Conservation (phyloP, 1,139 yeast genomes). For the Hemisphaericaspora xylofermentans region DNA sequence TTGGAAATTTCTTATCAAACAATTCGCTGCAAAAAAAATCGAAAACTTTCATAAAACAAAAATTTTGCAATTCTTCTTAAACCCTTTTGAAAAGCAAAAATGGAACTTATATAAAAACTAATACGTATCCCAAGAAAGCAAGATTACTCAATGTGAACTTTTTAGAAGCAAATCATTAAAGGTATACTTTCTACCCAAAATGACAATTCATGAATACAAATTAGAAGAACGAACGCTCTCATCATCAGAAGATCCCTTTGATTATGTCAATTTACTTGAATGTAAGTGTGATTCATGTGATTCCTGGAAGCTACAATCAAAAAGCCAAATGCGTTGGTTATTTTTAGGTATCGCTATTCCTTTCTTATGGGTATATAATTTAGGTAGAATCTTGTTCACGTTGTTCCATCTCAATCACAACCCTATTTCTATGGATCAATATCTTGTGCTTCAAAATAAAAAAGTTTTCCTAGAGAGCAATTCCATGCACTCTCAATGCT, state of each 20-base stretch:
- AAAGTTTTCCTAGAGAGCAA: not conserved
- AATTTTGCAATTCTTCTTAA: no score
- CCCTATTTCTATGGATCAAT: slow-evolving; percentile 14
- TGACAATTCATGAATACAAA: not conserved
- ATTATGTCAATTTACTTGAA: slow-evolving; percentile 7
- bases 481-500: not conserved
- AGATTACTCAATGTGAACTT: no score
- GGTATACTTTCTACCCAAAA: not conserved
- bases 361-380: slow-evolving; percentile 20
- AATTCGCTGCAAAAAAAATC: slow-evolving; percentile 2
- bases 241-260: slow-evolving; percentile 4
- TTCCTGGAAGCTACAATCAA: slow-evolving; percentile 4
- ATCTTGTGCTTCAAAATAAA: slow-evolving; percentile 9
- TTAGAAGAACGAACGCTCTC: slow-evolving; percentile 3
- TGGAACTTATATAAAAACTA: no score
- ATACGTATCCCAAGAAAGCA: not conserved
- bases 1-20: slow-evolving; percentile 11
- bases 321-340: slow-evolving; percentile 9
- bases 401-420: slow-evolving; percentile 8
- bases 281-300: slow-evolving; percentile 21
- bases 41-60: not conserved
- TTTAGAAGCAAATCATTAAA: not conserved
- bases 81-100: no score
- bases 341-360: slow-evolving; percentile 24
- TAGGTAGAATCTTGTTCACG: slow-evolving; percentile 10